Evolutionary conservation across 192 early-diverging fungal genomes (phyloP), one percentile per base, ranked within the genome.

Genomic region (Coemansia sp.): DNA sequence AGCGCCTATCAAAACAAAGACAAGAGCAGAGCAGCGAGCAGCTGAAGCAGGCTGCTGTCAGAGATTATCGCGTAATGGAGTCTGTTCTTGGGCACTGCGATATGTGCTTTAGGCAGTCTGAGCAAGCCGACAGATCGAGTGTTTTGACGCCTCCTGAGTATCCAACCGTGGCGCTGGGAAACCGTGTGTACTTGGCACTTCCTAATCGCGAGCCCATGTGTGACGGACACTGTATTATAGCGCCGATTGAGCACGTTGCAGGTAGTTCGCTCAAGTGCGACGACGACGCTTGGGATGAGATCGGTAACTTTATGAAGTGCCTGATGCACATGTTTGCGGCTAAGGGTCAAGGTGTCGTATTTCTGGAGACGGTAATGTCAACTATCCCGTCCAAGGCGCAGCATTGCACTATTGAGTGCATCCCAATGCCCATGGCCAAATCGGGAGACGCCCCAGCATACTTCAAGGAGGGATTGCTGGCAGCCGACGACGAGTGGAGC

Each of bases 241-340:
- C 95, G 7, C 97, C 97, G 15, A 67, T 93, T 12, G 89, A 95
- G 62, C 97, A 99, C 67, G 84, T 88, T 32, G 69, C 88, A 0
- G 81, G 81, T 12, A 91, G 92, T 7, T 94, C 90, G 12, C 77
- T 99, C 34, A 91, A 94, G 69, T 92, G 89, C 53, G 94, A 96
- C 53, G 95, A 99, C 63, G 93, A 94, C 67, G 85, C 84, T 12
- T 98, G 96, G 96, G 91, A 91, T 53, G 97, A 99, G 75, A 94
- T 99, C 36, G 70, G 87, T 71, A 99, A 98, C 70, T 99, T 99
- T 78, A 90, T 94, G 89, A 99, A 99, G 70, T 94, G 90, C 69
- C 76, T 99, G 45, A 90, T 95, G 57, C 88, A 86, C 61, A 95
- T 97, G 93, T 93, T 93, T 76, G 89, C 86, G 10, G 90, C 78